Conservation (phyloP, 2,329 filamentous ascomycete species). For the Ilyonectria robusta region DNA sequence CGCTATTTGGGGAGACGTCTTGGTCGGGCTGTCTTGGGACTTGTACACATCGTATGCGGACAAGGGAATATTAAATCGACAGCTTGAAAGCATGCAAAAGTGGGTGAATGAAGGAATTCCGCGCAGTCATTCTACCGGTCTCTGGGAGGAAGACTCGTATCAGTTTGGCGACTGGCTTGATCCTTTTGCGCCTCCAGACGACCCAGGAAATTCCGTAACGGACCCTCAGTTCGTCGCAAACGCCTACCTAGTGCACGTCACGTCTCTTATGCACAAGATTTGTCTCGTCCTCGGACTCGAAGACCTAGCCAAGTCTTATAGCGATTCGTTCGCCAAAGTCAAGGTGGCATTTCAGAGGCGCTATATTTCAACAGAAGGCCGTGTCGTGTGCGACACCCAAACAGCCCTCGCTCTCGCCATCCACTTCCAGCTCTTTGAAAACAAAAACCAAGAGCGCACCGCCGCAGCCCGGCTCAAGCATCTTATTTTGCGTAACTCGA, state of each 20-base stretch:
- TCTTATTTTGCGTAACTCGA: constrained; percentile 49
- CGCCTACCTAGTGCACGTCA: constrained; percentile 61
- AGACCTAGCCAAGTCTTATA: neutral
- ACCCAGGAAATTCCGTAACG: constrained; percentile 56
- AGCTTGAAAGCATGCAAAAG: constrained; percentile 54
- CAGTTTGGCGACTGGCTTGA: constrained; percentile 64
- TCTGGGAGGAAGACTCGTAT: neutral
- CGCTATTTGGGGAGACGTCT: neutral
- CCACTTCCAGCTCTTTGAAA: constrained; percentile 53
- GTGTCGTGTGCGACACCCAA: constrained; percentile 54
- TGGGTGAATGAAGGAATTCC: constrained; percentile 52
- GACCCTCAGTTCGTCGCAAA: constrained; percentile 57
- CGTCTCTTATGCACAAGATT: constrained; percentile 53
- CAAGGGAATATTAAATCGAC: constrained; percentile 31
- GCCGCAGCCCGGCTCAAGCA: constrained; percentile 50
- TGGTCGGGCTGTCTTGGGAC: neutral
- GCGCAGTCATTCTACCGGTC: neutral
- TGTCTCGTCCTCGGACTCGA: constrained; percentile 45
- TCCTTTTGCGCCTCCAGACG: constrained; percentile 56
- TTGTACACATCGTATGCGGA: neutral
- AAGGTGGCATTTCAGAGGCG: constrained; percentile 44
- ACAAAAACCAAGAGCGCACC: constrained; percentile 34
- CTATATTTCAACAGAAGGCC: constrained; percentile 48
- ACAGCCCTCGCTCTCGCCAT: constrained; percentile 55
- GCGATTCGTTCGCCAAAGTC: neutral